A percentile compares a stretch with the other conserved stretches of the same genome.
Evolutionary conservation across 1,284 basidiomycete genomes (phyloP).

Genomic region (Leccinum ponderosum): DNA sequence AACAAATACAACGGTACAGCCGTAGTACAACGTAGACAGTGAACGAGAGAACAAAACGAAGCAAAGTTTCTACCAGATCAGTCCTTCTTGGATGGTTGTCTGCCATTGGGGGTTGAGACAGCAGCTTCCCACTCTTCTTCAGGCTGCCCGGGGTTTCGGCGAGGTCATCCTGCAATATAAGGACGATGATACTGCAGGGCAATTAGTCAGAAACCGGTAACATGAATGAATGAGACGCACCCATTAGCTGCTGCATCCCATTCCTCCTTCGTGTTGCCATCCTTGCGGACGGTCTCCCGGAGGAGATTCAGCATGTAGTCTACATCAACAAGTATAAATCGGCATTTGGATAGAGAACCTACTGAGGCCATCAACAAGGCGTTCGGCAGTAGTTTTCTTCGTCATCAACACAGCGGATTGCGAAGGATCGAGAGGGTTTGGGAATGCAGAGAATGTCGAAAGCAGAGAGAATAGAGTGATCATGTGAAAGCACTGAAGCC

Average conservation of each 20-base stretch:
- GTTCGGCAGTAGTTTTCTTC: neutral
- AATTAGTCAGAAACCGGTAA: too few relatives aligned
- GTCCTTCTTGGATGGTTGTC: too few relatives aligned
- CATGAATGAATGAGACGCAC: too few relatives aligned
- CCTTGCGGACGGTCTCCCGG: neutral
- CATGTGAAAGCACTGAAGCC: neutral
- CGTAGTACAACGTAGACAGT: too few relatives aligned
- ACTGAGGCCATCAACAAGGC: neutral
- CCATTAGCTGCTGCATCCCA: neutral
- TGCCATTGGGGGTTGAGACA: too few relatives aligned
- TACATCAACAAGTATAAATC: neutral
- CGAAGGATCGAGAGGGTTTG: neutral
- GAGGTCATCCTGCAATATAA: too few relatives aligned
- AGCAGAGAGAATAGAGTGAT: neutral
- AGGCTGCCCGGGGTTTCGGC: too few relatives aligned
- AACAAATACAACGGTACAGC: too few relatives aligned
- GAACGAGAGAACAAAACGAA: too few relatives aligned
- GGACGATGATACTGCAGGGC: too few relatives aligned
- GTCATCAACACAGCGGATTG: neutral
- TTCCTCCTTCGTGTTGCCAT: neutral
- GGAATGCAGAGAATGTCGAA: neutral
- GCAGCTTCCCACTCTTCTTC: too few relatives aligned
- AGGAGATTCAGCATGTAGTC: neutral
- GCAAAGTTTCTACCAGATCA: too few relatives aligned
- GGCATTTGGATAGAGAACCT: neutral